Conservation (phyloP, 805 yeast species). For the Myxozyma sirexii region DNA sequence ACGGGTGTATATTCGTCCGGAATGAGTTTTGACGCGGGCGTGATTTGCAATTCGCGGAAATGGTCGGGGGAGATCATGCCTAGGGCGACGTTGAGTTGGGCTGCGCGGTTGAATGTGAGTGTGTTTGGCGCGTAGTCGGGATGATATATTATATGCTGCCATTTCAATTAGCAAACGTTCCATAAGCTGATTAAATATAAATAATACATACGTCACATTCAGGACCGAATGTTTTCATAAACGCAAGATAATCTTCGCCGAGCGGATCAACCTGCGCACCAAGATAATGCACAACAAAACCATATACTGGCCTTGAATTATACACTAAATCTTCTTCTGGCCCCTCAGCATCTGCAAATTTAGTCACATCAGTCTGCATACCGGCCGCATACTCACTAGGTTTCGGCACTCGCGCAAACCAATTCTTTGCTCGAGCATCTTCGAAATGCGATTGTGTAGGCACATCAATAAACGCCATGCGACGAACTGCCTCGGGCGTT, state of each 20-base stretch:
- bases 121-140: slow-evolving; percentile 62
- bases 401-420: slow-evolving; percentile 23
- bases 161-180: too few species aligned
- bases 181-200: background rate
- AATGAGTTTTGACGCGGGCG: background rate
- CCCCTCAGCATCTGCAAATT: background rate
- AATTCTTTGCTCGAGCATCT: slow-evolving; percentile 17
- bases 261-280: slow-evolving; percentile 61
- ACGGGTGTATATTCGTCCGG: slow-evolving; percentile 7
- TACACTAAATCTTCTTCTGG: background rate
- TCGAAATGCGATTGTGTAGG: slow-evolving; percentile 57
- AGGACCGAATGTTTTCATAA: slow-evolving; percentile 53
- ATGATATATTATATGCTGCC: slow-evolving; percentile 74
- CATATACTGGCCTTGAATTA: slow-evolving; percentile 27
- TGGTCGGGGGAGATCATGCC: slow-evolving; percentile 39
- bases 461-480: slow-evolving; percentile 70
- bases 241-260: slow-evolving; percentile 49
- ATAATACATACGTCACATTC: slow-evolving; percentile 40
- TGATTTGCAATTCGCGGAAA: slow-evolving; percentile 29
- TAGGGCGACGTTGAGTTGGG: slow-evolving; percentile 42
- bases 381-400: slow-evolving; percentile 33
- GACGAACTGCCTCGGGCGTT: slow-evolving; percentile 57
- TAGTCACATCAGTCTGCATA: slow-evolving; percentile 34
- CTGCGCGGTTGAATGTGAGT: slow-evolving; percentile 59
- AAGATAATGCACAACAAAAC: slow-evolving; percentile 73